Evolutionary conservation across 148 eudicot genomes (phyloP), one percentile per base, ranked within the genome.

Genomic region (Silene conica): DNA sequence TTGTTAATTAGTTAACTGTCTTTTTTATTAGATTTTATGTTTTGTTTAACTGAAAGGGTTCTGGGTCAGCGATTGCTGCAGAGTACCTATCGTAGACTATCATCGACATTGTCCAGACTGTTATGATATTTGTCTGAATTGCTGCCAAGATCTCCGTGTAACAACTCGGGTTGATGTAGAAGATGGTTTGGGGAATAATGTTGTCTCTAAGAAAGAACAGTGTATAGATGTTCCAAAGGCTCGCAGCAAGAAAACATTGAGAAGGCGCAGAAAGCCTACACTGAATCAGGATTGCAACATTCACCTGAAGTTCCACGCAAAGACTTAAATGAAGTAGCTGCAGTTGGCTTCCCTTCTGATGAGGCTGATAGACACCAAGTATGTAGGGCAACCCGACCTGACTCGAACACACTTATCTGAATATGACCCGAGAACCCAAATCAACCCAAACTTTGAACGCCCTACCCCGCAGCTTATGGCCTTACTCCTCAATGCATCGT

Each of bases 81-180:
- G 98, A 86, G 86, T 84, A 71, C 97, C 98, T 23, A 88, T 94
- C 67, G 84, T 94, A 63, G 98, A 94, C 87, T 94, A 89, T 83
- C 98, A 94, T 79, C 89, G 95, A 74, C 98, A 94, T 80, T 94
- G 98, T 82, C 74, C 86, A 73, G 83, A 76, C 67, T 94, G 98
- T 83, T 94, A 87, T 84, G 98, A 94, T 86, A 80, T 94, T 71
- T 94, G 98, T 83, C 97, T 94, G 41, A 81, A 85, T 57, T 94
- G 98, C 90, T 94, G 98, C 82, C 87, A 88, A 83, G 98, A 91
- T 86, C 89, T 92, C 76, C 87, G 97, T 73, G 85, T 74, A 76
- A 84, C 86, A 78, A 83, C 91, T 73, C 77, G 63, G 72, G 74
- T 59, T 80, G 76, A 75, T 67, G 20, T 62, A 55, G 76, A 83